A percentile compares a stretch with the other conserved stretches of the same genome.
Evolutionary conservation across 495 filamentous ascomycete genomes (phyloP).

Genomic region (Aspergillus heteromorphus): DNA sequence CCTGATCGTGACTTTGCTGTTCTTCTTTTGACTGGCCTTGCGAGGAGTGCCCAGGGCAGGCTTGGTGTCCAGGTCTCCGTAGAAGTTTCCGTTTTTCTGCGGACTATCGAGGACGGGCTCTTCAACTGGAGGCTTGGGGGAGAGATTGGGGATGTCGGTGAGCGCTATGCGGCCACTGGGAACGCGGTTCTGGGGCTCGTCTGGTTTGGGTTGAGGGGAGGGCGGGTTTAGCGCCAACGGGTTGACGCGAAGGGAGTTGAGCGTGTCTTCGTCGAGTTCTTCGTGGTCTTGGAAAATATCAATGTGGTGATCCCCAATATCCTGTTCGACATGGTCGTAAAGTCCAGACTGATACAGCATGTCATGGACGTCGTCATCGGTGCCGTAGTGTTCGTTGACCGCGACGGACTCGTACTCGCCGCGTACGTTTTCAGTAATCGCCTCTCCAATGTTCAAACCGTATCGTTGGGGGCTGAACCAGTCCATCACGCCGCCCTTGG

Average conservation of each 20-base stretch:
- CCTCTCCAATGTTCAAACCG: conserved; percentile 25
- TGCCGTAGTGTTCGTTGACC: conserved; percentile 33
- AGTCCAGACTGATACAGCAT: conserved; percentile 14
- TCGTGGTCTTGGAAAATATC: conserved; percentile 44
- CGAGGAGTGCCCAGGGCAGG: conserved; percentile 21
- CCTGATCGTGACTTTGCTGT: conserved; percentile 30
- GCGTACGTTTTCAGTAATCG: conserved; percentile 31
- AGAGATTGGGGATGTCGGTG: conserved; percentile 32
- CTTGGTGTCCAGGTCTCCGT: conserved; percentile 31
- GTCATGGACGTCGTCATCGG: conserved; percentile 24
- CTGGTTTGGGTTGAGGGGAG: conserved; percentile 37
- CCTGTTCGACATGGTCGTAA: conserved; percentile 29
- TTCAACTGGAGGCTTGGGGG: conserved; percentile 19
- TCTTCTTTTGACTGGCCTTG: conserved; percentile 23
- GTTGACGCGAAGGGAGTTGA: conserved; percentile 33
- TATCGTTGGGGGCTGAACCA: conserved; percentile 35
- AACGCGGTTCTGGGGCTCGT: conserved; percentile 15
- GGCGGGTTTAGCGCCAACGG: conserved; percentile 51
- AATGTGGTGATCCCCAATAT: conserved; percentile 35
- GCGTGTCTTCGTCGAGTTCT: conserved; percentile 35
- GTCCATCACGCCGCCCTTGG: conserved; percentile 29
- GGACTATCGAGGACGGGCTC: conserved; percentile 18
- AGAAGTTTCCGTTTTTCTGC: conserved; percentile 29
- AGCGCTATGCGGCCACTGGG: conserved; percentile 25
- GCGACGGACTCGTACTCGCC: conserved; percentile 41